Percentiles rank a stretch among this genome's conserved stretches.
These are phyloP conservation scores for Eimeria tenella DNA, from an alignment of 169 alveolate species.

Conservation along the genomic window DNA sequence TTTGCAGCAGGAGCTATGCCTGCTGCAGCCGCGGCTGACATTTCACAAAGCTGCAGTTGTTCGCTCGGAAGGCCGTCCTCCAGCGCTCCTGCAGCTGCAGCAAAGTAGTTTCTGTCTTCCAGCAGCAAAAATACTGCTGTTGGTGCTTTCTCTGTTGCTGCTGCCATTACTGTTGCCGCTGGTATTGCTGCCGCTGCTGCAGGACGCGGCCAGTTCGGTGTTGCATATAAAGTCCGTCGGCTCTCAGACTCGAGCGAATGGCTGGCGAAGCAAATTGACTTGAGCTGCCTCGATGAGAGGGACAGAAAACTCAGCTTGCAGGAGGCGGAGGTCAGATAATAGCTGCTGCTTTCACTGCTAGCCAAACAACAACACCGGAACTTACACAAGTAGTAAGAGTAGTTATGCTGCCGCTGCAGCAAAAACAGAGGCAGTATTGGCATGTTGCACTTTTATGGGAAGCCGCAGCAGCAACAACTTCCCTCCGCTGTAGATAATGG, in stretches of 20 bases:
- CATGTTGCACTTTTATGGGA: too few species aligned
- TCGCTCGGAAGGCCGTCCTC: background rate
- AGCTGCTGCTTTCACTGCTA: background rate
- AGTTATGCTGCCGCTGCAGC: too few species aligned
- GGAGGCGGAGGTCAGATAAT: constrained; percentile 47
- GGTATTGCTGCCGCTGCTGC: constrained; percentile 2
- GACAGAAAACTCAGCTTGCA: constrained; percentile 64
- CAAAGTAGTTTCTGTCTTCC: background rate
- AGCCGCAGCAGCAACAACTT: too few species aligned
- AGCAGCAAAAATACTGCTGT: background rate
- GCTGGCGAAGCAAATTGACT: constrained; percentile 74
- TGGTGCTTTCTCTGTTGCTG: background rate
- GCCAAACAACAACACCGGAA: too few species aligned
- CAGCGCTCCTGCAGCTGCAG: background rate
- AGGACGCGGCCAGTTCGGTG: constrained; percentile 74
- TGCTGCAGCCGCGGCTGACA: constrained; percentile 4
- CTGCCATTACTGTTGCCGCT: background rate
- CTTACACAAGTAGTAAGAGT: too few species aligned
- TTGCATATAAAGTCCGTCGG: constrained; percentile 63
- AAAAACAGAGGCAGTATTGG: too few species aligned
- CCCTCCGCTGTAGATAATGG: too few species aligned
- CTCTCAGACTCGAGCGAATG: constrained; percentile 67
- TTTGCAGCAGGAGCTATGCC: background rate
- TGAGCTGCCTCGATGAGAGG: constrained; percentile 52
- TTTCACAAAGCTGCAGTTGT: background rate